These are phyloP conservation scores for Cryphonectria carpinicola DNA, from an alignment of 2,329 filamentous ascomycete species.

Conservation along the genomic window DNA sequence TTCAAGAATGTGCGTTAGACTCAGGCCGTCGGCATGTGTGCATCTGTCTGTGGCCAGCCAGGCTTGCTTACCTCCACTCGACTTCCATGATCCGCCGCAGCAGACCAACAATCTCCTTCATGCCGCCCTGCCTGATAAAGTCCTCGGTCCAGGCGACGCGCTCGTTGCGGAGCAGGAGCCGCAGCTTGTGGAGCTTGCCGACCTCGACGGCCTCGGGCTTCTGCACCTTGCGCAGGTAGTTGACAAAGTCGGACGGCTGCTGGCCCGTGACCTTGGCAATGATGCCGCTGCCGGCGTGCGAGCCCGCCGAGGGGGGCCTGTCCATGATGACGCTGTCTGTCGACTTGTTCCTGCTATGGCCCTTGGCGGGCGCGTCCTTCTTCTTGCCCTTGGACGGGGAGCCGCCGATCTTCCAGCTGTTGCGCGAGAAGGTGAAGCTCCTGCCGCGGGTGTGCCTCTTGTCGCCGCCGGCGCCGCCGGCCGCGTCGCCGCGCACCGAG, in stretches of 20 bases:
- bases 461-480: constrained; percentile 49
- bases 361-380: constrained; percentile 63
- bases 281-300: constrained; percentile 59
- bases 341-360: constrained; percentile 73
- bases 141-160: constrained; percentile 94
- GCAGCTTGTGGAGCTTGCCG: constrained; percentile 92
- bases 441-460: constrained; percentile 68
- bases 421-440: constrained; percentile 77
- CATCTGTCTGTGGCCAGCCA: not conserved
- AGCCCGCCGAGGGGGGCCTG: constrained; percentile 56
- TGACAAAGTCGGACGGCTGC: constrained; percentile 81
- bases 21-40: not conserved
- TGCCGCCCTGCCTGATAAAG: constrained; percentile 87
- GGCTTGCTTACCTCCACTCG: constrained; percentile 83
- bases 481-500: constrained; percentile 45
- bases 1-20: not conserved
- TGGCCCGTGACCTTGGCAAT: constrained; percentile 74
- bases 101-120: constrained; percentile 86
- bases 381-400: constrained; percentile 78
- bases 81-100: constrained; percentile 92
- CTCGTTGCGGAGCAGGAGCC: constrained; percentile 88
- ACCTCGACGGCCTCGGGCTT: constrained; percentile 86
- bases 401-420: constrained; percentile 60
- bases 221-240: constrained; percentile 78
- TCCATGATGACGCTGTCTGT: constrained; percentile 70